Percentiles rank a stretch among this genome's conserved stretches.
These are phyloP conservation scores for Lactarius indigo DNA, from an alignment of 768 basidiomycete species.

Conservation along the genomic window DNA sequence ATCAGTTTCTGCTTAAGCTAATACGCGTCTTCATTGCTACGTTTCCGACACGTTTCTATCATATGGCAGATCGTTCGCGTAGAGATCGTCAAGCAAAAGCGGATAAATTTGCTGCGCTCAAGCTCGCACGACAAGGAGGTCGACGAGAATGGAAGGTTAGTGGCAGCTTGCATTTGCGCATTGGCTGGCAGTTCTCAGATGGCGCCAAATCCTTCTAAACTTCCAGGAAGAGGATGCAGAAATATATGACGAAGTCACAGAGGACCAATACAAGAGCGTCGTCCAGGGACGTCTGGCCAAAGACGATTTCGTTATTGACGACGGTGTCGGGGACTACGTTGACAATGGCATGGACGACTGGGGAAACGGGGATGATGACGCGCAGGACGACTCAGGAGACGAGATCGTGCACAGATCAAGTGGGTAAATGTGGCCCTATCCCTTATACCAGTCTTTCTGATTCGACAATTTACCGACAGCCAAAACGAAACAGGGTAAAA, in stretches of 20 bases:
- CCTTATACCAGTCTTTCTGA: conserved; percentile 15
- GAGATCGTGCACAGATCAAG: conserved; percentile 37
- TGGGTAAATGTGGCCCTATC: neutral
- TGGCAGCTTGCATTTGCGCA: conserved; percentile 17
- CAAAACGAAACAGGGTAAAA: conserved; percentile 43
- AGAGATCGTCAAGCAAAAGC: conserved; percentile 31
- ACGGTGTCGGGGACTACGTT: conserved; percentile 85
- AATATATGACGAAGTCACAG: conserved; percentile 87
- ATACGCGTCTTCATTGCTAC: conserved; percentile 1
- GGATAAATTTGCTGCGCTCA: conserved; percentile 58
- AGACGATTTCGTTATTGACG: conserved; percentile 96
- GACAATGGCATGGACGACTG: conserved; percentile 98
- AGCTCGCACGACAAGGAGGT: conserved; percentile 37
- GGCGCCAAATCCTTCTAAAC: conserved; percentile 25
- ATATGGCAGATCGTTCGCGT: conserved; percentile 32
- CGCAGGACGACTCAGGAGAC: conserved; percentile 38
- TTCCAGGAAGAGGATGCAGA: conserved; percentile 53
- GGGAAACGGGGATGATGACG: conserved; percentile 57
- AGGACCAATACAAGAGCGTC: conserved; percentile 83
- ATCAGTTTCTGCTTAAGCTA: neutral
- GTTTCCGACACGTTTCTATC: neutral
- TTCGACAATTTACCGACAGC: conserved; percentile 20
- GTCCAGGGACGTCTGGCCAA: conserved; percentile 76
- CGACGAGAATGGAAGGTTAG: conserved; percentile 55
- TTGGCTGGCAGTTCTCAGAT: conserved; percentile 9